Evolutionary conservation across 495 filamentous ascomycete species (phyloP).

Genomic region (Penicillium chermesinum): DNA sequence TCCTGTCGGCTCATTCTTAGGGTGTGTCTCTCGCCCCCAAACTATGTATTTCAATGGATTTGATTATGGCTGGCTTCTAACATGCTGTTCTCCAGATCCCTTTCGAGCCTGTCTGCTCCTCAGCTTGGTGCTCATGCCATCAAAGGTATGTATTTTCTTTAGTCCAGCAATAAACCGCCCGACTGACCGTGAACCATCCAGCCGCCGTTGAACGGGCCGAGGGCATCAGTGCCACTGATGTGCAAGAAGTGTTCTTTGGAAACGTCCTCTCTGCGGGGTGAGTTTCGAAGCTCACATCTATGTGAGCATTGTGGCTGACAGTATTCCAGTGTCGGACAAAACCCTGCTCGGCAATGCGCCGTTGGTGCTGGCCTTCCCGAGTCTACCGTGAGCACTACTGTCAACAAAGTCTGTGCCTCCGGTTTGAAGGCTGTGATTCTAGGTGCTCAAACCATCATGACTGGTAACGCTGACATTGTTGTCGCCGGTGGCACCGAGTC

Average conservation of each 20-base stretch:
- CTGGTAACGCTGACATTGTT: constrained; percentile 82
- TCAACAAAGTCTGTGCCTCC: constrained; percentile 99
- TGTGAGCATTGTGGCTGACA: constrained; percentile 6
- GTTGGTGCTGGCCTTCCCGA: constrained; percentile 78
- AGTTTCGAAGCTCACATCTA: constrained; percentile 16
- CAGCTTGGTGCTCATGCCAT: constrained; percentile 89
- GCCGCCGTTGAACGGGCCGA: constrained; percentile 83
- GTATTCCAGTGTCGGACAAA: constrained; percentile 76
- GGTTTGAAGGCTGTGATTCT: constrained; percentile 90
- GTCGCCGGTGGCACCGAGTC: constrained; percentile 93
- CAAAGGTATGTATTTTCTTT: constrained; percentile 56
- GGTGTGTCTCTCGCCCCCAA: constrained; percentile 47
- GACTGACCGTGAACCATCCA: constrained; percentile 28
- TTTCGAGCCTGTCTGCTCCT: constrained; percentile 77
- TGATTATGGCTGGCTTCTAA: background rate
- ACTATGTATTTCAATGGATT: background rate
- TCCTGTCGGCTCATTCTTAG: constrained; percentile 87
- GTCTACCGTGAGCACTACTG: constrained; percentile 76
- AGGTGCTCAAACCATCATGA: constrained; percentile 93
- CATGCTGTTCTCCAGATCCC: constrained; percentile 49
- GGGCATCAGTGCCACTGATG: constrained; percentile 74
- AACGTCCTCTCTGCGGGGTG: constrained; percentile 97
- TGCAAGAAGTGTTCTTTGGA: constrained; percentile 95
- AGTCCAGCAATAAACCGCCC: constrained; percentile 1
- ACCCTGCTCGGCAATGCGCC: constrained; percentile 91